Evolutionary conservation across 345 rosid genomes (phyloP).

Genomic region (Erodium maritimum): DNA sequence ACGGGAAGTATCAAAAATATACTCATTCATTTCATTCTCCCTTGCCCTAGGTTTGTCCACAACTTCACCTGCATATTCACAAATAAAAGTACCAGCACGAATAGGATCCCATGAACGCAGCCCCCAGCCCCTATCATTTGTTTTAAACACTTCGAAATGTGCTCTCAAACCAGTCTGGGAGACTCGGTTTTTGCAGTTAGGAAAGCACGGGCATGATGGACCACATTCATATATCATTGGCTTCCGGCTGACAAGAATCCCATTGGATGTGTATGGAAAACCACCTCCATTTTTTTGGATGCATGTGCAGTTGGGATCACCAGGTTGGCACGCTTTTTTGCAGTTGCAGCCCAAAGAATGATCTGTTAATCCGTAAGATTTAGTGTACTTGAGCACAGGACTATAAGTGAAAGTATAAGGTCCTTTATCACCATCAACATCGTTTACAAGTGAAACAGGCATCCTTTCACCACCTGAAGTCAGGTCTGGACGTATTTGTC

Average conservation of each 20-base stretch:
- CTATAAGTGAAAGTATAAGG: constrained; percentile 64
- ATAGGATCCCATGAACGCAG: constrained; percentile 84
- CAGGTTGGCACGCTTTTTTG: constrained; percentile 40
- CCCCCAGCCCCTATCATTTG: constrained; percentile 85
- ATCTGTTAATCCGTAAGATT: constrained; percentile 24
- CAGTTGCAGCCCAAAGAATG: constrained; percentile 32
- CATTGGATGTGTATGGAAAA: constrained; percentile 52
- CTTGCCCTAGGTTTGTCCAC: constrained; percentile 28
- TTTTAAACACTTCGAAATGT: constrained; percentile 70
- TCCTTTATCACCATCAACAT: constrained; percentile 69
- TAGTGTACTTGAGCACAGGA: constrained; percentile 35
- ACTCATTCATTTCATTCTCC: constrained; percentile 39
- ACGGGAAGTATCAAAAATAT: constrained; percentile 45
- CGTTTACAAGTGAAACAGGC: constrained; percentile 82
- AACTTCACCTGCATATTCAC: constrained; percentile 86
- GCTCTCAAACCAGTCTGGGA: constrained; percentile 58
- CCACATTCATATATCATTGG: constrained; percentile 72
- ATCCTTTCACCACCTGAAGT: constrained; percentile 69
- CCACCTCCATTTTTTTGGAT: constrained; percentile 55
- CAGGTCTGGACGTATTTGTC: constrained; percentile 67
- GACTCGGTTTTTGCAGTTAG: constrained; percentile 57
- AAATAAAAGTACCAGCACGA: constrained; percentile 81
- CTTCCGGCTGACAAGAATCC: constrained; percentile 49
- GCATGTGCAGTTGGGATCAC: constrained; percentile 61
- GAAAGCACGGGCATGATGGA: constrained; percentile 55